Evolutionary conservation across 2,329 filamentous ascomycete species (phyloP), one percentile per base, ranked within the genome.

Genomic region (Capronia epimyces): DNA sequence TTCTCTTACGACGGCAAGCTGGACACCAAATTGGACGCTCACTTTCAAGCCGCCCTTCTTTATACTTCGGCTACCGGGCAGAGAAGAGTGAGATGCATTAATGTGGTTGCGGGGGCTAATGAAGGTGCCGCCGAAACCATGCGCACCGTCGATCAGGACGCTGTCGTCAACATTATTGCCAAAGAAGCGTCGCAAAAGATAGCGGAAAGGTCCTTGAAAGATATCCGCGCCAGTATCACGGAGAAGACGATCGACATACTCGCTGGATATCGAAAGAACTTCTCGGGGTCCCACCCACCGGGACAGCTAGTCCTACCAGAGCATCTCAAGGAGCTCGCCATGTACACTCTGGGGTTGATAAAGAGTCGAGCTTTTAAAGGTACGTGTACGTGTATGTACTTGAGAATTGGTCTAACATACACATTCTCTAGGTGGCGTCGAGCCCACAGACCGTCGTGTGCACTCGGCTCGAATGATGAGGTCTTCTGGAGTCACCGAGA

Each of bases 1-100:
- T 98, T 98, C 67, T 87, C 81, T 62, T 95, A 98, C 68, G 93
- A 98, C 65, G 93, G 93, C 53, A 97, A 97, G 71, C 80, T 98
- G n/a, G 93, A 98, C 69, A 76, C 89, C 3, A 96, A 96, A 70
- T 78, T 97, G 18, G 93, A 98, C 68, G 91, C 91, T 6, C 93
- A 98, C 71, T 98, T 98, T 78, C 93, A 98, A 67, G 89, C 87
- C 18, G 93, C 93, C 1, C 74, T 98, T 2, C 79, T 98, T 1
- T 98, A 98, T 71, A 98, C 93, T 1, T 94, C 91, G 3, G 87
- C 89, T 3, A 84, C 80, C 44, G 93, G 93, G 3, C 83, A 98
- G 69, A 83, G 93, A 43, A 80, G 93, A 47, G 93, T 98, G 43
- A 79, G 93, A 52, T 98, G 93, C 70, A 88, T 84, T 65, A 98